Conservation (phyloP, 768 basidiomycete genomes). For the Sarcodon aspratus region DNA sequence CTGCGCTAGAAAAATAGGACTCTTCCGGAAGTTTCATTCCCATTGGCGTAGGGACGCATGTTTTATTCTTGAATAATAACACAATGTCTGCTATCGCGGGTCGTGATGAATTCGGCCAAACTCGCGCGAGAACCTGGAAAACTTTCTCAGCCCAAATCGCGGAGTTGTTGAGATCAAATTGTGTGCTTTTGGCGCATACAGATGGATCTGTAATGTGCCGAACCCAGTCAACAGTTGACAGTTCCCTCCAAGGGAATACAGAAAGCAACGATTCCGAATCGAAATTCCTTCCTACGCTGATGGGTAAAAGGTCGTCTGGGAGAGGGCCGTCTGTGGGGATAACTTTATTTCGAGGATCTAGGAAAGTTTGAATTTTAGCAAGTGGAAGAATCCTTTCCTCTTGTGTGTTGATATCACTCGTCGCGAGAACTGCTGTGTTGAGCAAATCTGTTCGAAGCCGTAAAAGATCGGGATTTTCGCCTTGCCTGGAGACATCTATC, state of each 20-base stretch:
- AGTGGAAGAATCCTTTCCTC: constrained; percentile 57
- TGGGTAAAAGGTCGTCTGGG: constrained; percentile 61
- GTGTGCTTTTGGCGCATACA: constrained; percentile 27
- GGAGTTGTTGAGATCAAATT: constrained; percentile 55
- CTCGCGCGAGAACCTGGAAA: constrained; percentile 47
- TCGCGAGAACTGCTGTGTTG: constrained; percentile 53
- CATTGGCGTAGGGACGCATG: constrained; percentile 40
- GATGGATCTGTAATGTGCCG: constrained; percentile 42
- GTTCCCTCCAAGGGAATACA: constrained; percentile 71
- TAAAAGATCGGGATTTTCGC: constrained; percentile 22
- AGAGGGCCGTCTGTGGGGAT: constrained; percentile 71
- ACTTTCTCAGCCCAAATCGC: constrained; percentile 76
- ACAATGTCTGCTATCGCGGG: constrained; percentile 30
- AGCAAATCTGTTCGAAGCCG: constrained; percentile 52
- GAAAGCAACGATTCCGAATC: constrained; percentile 32
- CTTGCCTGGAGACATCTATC: constrained; percentile 34
- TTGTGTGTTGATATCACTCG: constrained; percentile 19
- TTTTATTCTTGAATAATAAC: constrained; percentile 27
- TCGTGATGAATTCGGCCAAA: constrained; percentile 56
- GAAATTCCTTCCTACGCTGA: constrained; percentile 51
- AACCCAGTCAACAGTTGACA: constrained; percentile 70
- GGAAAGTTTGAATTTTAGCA: constrained; percentile 55
- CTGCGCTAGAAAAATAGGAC: constrained; percentile 76
- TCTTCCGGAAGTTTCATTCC: constrained; percentile 68
- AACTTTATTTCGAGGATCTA: constrained; percentile 46